Evolutionary conservation across 352 stramenopile species (phyloP).

Genomic region (Phytophthora melonis): DNA sequence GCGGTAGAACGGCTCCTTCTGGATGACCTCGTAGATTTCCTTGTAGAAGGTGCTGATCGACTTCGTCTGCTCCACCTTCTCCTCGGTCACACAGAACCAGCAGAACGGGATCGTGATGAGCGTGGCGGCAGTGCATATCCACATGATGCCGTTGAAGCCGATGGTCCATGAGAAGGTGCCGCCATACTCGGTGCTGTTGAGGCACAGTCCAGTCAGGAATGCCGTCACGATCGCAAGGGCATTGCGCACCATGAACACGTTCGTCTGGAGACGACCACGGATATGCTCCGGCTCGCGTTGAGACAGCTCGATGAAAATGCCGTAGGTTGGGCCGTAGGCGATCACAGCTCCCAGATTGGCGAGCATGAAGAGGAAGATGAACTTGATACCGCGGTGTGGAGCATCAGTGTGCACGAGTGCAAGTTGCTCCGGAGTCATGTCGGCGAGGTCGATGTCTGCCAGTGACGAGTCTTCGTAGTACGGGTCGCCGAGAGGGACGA

Average conservation of each 20-base stretch:
- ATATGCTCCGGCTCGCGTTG: conserved; percentile 25
- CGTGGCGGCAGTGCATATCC: conserved; percentile 20
- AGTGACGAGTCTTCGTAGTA: conserved; percentile 49
- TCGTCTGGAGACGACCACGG: conserved; percentile 42
- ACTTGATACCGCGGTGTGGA: conserved; percentile 37
- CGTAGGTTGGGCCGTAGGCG: conserved; percentile 51
- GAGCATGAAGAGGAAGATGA: conserved; percentile 68
- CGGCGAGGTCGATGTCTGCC: conserved; percentile 25
- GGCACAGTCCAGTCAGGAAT: conserved; percentile 50
- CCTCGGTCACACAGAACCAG: conserved; percentile 54
- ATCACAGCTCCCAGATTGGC: conserved; percentile 79
- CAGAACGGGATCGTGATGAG: conserved; percentile 43
- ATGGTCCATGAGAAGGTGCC: conserved; percentile 30
- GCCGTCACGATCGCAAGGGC: conserved; percentile 36
- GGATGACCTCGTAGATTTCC: conserved; percentile 48
- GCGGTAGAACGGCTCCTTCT: conserved; percentile 43
- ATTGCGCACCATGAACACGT: conserved; percentile 43
- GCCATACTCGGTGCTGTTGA: conserved; percentile 58
- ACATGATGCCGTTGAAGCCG: conserved; percentile 54
- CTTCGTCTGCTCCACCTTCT: conserved; percentile 32
- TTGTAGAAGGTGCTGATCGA: conserved; percentile 32
- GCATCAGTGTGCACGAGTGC: conserved; percentile 47
- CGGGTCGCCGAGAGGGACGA: conserved; percentile 49
- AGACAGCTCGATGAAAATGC: conserved; percentile 30
- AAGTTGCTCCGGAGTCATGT: conserved; percentile 44